Percentiles rank a stretch among this genome's conserved stretches.
These are phyloP conservation scores for Pythium insidiosum DNA, from an alignment of 352 stramenopile species.

Conservation along the genomic window DNA sequence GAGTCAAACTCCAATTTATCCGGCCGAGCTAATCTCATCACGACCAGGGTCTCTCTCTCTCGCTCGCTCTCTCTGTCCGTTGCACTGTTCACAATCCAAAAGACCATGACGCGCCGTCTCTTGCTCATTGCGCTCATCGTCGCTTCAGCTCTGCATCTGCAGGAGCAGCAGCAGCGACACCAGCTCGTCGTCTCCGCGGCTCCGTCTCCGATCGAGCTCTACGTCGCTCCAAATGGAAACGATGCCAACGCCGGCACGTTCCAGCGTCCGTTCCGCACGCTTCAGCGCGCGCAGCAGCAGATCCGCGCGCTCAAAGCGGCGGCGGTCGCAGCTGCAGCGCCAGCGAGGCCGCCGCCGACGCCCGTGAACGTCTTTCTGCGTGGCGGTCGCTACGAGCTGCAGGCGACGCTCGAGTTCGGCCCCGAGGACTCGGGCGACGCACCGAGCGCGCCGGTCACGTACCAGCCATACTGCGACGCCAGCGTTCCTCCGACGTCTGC, in stretches of 20 bases:
- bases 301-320: constrained; percentile 22
- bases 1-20: too few relatives aligned
- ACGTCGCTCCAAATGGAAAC: constrained; percentile 35
- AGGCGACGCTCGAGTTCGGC: constrained; percentile 43
- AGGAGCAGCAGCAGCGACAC: too few relatives aligned
- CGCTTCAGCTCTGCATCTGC: neutral
- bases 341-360: too few relatives aligned
- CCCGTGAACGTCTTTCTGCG: constrained; percentile 59
- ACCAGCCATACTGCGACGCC: constrained; percentile 64
- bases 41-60: too few relatives aligned
- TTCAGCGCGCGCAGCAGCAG: constrained; percentile 35
- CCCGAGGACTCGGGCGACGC: constrained; percentile 30
- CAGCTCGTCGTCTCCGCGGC: neutral
- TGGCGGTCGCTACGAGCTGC: constrained; percentile 41
- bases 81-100: too few relatives aligned
- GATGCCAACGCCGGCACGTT: constrained; percentile 43
- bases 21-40: too few relatives aligned
- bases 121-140: constrained; percentile 2
- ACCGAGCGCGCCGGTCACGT: constrained; percentile 28
- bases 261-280: constrained; percentile 32
- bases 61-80: too few relatives aligned
- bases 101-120: too few relatives aligned
- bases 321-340: too few relatives aligned
- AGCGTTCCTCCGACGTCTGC: constrained; percentile 17
- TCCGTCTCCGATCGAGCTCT: constrained; percentile 29